Evolutionary conservation across 495 filamentous ascomycete species (phyloP), one percentile per base, ranked within the genome.

Genomic region (Alectoria sarmentosa): DNA sequence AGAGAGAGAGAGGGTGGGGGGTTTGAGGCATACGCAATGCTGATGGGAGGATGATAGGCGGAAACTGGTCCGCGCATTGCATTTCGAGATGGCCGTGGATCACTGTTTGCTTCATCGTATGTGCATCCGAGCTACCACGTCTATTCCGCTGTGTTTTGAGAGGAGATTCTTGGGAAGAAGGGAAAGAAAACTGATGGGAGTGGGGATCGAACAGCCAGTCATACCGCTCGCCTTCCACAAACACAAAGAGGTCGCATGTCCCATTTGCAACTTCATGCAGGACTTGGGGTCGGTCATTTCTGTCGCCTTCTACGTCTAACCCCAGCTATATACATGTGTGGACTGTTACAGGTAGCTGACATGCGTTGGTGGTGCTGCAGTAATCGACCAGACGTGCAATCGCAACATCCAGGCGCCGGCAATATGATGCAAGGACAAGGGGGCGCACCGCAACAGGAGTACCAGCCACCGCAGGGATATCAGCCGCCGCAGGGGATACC

Each of bases 41-140:
- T 54, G 19, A 37, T 19, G n/a, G 54, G 15, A 36, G 7, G 15
- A 26, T n/a, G n/a, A 58, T 41, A 83, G 80, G 80, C 65, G 75
- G 78, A 54, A 77, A 82, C 63, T 82, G 78, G 77, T 77, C 77
- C 65, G 81, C 78, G 26, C 78, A 79, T 69, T 83, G 80, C 58
- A 64, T 79, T 10, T 82, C 78, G 21, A 70, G 79, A 71, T 84
- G 80, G 81, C 77, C 78, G 2, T 84, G 77, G 67, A 81, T 84
- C 60, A 84, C 81, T 36, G 63, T 84, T 55, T 84, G 81, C 72
- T 84, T 84, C 60, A 55, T 84, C 67, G 80, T 83, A 76, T 65
- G 79, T 65, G 49, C 26, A 17, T 30, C 5, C 48, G 48, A 28
- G 10, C 21, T 23, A 9, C 21, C 17, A 2, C 6, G 9, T 26